These are phyloP conservation scores for Neckera pumila DNA, from an alignment of 225 moss, liverwort and hornwort species.

Conservation along the genomic window DNA sequence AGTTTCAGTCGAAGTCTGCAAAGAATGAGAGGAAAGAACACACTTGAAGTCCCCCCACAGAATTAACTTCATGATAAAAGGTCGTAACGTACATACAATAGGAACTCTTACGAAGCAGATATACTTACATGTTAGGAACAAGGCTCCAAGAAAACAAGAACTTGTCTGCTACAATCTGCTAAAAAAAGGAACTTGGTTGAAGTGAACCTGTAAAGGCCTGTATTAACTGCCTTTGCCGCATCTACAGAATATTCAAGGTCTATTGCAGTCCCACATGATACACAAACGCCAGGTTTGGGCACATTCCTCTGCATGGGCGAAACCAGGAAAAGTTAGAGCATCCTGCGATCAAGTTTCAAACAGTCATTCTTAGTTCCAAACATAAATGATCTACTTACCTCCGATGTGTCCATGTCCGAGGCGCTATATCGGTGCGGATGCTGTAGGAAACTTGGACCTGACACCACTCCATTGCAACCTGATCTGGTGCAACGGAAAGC, in stretches of 20 bases:
- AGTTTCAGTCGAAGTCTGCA: neutral
- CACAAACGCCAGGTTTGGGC: neutral
- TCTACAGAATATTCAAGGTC: neutral
- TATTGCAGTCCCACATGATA: neutral
- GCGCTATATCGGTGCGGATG: neutral
- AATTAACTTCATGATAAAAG: no score
- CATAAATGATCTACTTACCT: neutral
- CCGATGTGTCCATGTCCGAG: neutral
- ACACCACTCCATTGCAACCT: neutral
- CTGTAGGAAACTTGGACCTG: neutral
- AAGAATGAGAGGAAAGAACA: neutral
- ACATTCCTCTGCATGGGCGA: neutral
- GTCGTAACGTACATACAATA: neutral
- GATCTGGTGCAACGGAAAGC: neutral
- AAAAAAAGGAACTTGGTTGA: neutral
- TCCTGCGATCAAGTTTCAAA: neutral
- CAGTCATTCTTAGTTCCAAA: neutral
- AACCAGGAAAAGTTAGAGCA: neutral
- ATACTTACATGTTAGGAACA: no score
- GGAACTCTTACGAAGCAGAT: neutral
- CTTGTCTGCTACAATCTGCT: neutral
- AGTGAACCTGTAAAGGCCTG: neutral
- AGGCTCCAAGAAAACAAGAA: neutral
- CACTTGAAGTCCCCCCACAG: neutral
- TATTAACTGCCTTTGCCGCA: neutral